A percentile compares a stretch with the other conserved stretches of the same genome.
Evolutionary conservation across 768 basidiomycete genomes (phyloP).

Genomic region (Tricholomella constricta): DNA sequence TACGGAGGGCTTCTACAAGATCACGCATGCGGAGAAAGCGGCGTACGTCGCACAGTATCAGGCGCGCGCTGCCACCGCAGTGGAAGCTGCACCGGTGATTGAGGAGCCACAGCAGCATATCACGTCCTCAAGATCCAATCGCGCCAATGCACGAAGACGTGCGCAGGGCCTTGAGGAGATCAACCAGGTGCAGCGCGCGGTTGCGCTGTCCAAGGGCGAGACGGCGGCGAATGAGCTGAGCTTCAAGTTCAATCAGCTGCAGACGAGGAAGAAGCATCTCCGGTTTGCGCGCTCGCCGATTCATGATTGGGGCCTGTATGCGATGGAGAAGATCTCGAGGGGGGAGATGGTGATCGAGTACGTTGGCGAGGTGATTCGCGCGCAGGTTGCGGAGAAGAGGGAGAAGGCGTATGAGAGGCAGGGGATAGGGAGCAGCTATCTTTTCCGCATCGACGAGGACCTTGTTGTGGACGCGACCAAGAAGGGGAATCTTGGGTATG

Average conservation of each 20-base stretch:
- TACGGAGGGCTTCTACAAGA: conserved; percentile 95
- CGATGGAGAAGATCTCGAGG: conserved; percentile 90
- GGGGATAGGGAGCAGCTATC: conserved; percentile 96
- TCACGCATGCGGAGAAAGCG: conserved; percentile 88
- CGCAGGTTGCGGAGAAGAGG: conserved; percentile 93
- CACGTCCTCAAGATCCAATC: conserved; percentile 83
- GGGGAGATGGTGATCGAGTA: conserved; percentile 99
- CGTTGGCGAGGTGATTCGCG: conserved; percentile 95
- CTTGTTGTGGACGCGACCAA: conserved; percentile 98
- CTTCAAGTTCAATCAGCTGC: conserved; percentile 99
- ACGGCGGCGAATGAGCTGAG: conserved; percentile 65
- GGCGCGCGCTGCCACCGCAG: conserved; percentile 48
- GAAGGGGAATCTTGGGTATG: conserved; percentile 97
- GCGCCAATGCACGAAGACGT: conserved; percentile 88
- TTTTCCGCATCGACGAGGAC: conserved; percentile 98
- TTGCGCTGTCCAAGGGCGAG: conserved; percentile 75
- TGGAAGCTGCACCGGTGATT: conserved; percentile 44
- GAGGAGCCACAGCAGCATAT: conserved; percentile 56
- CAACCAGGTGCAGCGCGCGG: conserved; percentile 84
- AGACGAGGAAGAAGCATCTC: conserved; percentile 96
- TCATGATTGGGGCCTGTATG: conserved; percentile 98
- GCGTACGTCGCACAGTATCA: conserved; percentile 91
- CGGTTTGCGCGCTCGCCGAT: conserved; percentile 94
- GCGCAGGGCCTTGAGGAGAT: conserved; percentile 94
- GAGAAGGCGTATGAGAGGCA: conserved; percentile 97